Evolutionary conservation across 2,329 filamentous ascomycete species (phyloP).

Genomic region (Furcasterigmium sp.): DNA sequence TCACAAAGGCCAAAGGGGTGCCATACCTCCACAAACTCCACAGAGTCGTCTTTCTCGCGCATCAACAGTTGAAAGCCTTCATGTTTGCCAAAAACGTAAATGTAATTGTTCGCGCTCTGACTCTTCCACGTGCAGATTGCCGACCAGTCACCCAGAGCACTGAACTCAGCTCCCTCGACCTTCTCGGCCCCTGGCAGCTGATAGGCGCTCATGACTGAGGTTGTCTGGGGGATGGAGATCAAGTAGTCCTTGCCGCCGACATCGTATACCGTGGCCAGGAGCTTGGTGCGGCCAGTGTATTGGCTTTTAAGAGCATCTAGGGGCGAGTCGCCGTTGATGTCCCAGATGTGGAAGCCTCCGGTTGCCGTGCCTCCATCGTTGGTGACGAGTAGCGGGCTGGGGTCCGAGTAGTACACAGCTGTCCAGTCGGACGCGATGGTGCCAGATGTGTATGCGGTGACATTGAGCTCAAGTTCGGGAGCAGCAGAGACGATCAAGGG

Average conservation of each 20-base stretch:
- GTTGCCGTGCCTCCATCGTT: constrained; percentile 38
- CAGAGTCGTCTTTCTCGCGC: constrained; percentile 16
- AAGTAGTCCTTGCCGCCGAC: constrained; percentile 29
- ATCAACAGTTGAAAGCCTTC: constrained; percentile 32
- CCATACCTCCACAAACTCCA: constrained; percentile 32
- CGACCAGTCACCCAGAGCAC: constrained; percentile 39
- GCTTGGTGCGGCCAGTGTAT: constrained; percentile 38
- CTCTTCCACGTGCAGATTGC: constrained; percentile 40
- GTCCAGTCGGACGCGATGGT: constrained; percentile 36
- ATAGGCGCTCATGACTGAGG: constrained; percentile 35
- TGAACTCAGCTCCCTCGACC: constrained; percentile 23
- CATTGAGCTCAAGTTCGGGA: constrained; percentile 15
- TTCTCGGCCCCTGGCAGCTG: constrained; percentile 24
- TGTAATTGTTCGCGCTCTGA: constrained; percentile 32
- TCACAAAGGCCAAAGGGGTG: not conserved
- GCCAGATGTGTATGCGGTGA: constrained; percentile 24
- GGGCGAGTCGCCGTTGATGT: constrained; percentile 20
- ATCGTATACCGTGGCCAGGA: constrained; percentile 32
- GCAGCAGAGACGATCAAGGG: constrained; percentile 4
- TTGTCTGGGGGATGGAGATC: constrained; percentile 35
- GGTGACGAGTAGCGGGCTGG: constrained; percentile 31
- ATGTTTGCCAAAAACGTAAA: constrained; percentile 40
- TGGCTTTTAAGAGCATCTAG: constrained; percentile 24
- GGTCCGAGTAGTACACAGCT: constrained; percentile 29
- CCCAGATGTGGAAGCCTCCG: constrained; percentile 35